Evolutionary conservation across 495 filamentous ascomycete species (phyloP).

Genomic region (Massariosphaeria phaeospora): DNA sequence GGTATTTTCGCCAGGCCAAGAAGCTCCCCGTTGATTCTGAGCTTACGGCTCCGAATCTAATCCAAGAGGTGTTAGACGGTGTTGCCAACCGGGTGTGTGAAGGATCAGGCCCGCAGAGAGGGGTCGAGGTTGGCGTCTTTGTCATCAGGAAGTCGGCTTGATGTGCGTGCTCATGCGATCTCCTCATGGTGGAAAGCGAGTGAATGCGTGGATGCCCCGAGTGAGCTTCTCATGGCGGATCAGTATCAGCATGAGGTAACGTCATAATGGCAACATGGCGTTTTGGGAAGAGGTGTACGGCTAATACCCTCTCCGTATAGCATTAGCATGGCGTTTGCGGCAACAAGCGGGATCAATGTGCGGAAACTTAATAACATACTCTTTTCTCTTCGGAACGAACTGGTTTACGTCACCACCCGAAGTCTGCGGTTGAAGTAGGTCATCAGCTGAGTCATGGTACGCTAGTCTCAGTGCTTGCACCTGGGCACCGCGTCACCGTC

Average conservation of each 20-base stretch:
- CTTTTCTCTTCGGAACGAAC: too few species aligned
- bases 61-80: slow-evolving; percentile 61
- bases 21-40: slow-evolving; percentile 42
- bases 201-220: too few species aligned
- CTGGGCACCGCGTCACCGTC: too few species aligned
- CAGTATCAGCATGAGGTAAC: background rate
- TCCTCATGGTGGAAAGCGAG: background rate
- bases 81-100: slow-evolving; percentile 39
- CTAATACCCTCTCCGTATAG: slow-evolving; percentile 13
- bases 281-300: slow-evolving; percentile 1
- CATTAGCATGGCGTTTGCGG: too few species aligned
- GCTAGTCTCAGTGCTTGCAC: too few species aligned
- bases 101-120: slow-evolving; percentile 41
- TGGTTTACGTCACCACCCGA: too few species aligned
- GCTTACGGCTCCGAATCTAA: slow-evolving; percentile 51
- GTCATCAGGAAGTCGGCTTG: slow-evolving; percentile 47
- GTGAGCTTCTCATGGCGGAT: background rate
- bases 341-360: too few species aligned
- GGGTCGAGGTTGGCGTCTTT: slow-evolving; percentile 60
- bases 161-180: background rate
- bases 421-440: too few species aligned
- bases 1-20: slow-evolving; percentile 53
- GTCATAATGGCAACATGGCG: slow-evolving; percentile 3
- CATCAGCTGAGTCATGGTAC: too few species aligned
- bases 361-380: too few species aligned